Base-by-base conservation (phyloP, 192 early-diverging fungal genomes). In the Jimgerdemannia lactiflua region DNA sequence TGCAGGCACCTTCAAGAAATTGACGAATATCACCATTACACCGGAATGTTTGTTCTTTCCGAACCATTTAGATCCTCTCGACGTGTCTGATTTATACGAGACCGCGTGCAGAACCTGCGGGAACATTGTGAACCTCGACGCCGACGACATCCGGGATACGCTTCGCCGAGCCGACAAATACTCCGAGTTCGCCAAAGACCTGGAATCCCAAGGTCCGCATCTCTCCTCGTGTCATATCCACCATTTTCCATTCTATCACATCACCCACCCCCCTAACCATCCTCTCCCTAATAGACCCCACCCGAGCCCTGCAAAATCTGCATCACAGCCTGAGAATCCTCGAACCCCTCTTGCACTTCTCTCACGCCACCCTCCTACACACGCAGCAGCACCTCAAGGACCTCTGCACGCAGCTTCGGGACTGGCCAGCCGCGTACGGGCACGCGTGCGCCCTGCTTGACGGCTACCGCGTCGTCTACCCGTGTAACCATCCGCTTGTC, bases 111-210 rank as follows among this genome's bases (percentile, higher is more conserved):
- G 19, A 4, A 49, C 9, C 3, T 76, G 75, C 20, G 41, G 20
- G 39, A 49, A 72, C 4, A 29, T 54, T 3, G 18, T 72, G 43
- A 14, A 14, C 40, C 71, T 67, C 29, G 75, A 76, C 42, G 44
- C 67, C 54, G 69, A 42, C 0, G 67, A 65, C 65, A 64, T 76
- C 49, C 6, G 14, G 8, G 69, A 76, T 14, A 64, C 44, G n/a
- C 20, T 76, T 29, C 14, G 41, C 8, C 42, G 64, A 39, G 42
- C 75, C 9, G 17, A 43, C 29, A 42, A 71, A 54, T 64, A 71
- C 7, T 76, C 42, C 67, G 71, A 76, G 19, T 76, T 72, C 19
- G 71, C 19, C 70, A 73, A 72, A 2, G 70, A 3, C 71, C 67
- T 65, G 17, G 67, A 18, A 59, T 76, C 19, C 69, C 70, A 76